Evolutionary conservation across 768 basidiomycete genomes (phyloP).

Genomic region (Leccinum barrowsii): DNA sequence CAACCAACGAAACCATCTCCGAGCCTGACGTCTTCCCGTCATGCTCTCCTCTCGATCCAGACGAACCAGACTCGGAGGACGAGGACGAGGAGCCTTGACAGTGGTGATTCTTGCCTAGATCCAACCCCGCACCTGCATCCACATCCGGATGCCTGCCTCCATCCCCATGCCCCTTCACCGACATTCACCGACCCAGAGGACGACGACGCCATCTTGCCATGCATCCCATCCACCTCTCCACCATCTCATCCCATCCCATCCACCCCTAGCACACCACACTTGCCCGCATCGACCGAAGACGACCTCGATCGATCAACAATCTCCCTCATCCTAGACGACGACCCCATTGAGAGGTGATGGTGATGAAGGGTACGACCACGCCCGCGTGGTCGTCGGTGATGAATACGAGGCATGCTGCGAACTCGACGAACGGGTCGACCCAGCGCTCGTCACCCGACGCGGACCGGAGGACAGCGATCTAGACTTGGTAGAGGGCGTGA

Average conservation of each 20-base stretch:
- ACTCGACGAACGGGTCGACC: not conserved
- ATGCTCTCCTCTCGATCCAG: no score
- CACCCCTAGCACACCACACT: conserved; percentile 2
- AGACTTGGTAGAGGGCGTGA: conserved; percentile 6
- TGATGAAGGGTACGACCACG: not conserved
- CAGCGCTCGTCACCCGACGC: not conserved
- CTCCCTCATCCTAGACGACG: conserved; percentile 15
- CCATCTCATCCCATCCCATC: conserved; percentile 17
- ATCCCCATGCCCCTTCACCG: not conserved
- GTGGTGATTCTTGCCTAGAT: no score
- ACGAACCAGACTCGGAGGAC: no score
- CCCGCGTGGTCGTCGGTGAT: no score
- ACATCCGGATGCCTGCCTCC: not conserved
- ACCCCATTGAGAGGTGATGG: not conserved
- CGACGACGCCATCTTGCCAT: not conserved
- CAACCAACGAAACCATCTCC: no score
- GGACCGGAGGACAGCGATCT: conserved; percentile 17
- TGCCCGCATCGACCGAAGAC: conserved; percentile 21
- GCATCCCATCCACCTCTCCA: conserved; percentile 8
- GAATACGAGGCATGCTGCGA: no score
- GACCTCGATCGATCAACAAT: conserved; percentile 27
- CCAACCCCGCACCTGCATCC: not conserved
- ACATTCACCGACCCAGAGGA: conserved; percentile 5
- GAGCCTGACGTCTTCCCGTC: no score
- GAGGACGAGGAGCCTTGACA: no score